Evolutionary conservation across 23 red algal species (phyloP).

Genomic region (Gracilaria domingensis): DNA sequence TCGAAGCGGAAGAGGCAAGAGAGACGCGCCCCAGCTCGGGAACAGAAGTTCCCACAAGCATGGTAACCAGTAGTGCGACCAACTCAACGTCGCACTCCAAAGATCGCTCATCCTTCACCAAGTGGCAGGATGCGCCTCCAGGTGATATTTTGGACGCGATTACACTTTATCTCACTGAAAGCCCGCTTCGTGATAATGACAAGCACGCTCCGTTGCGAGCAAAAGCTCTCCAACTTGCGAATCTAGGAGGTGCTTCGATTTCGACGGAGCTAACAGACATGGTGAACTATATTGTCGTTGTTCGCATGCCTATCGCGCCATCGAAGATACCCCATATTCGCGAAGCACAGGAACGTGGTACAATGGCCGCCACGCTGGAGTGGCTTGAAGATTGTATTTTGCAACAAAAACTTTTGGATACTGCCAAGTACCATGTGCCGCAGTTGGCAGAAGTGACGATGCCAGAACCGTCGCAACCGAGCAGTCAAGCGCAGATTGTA

Average conservation of each 20-base stretch:
- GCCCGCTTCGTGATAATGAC: constrained; percentile 29
- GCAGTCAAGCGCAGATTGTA: constrained; percentile 17
- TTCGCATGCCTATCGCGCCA: constrained; percentile 42
- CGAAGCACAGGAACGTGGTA: constrained; percentile 22
- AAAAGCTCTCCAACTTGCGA: constrained; percentile 44
- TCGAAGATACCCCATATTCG: constrained; percentile 21
- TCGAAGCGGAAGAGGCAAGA: not conserved
- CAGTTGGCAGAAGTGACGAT: not conserved
- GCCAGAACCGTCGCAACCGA: constrained; percentile 21
- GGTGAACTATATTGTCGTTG: constrained; percentile 53
- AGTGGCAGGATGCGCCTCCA: constrained; percentile 11
- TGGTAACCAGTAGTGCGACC: not conserved
- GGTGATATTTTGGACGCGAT: constrained; percentile 10
- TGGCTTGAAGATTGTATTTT: constrained; percentile 61
- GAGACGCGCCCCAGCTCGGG: not conserved
- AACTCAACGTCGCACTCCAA: not conserved
- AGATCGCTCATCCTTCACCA: not conserved
- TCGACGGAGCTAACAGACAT: constrained; percentile 22
- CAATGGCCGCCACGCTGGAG: constrained; percentile 6
- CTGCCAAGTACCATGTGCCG: constrained; percentile 1
- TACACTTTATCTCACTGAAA: constrained; percentile 55
- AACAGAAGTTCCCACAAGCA: not conserved
- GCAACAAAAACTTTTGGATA: constrained; percentile 34
- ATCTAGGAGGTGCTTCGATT: constrained; percentile 36
- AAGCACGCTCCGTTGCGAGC: constrained; percentile 51